Evolutionary conservation across 106 monocot species (phyloP), one percentile per base, ranked within the genome.

Genomic region (Vanilla planifolia): DNA sequence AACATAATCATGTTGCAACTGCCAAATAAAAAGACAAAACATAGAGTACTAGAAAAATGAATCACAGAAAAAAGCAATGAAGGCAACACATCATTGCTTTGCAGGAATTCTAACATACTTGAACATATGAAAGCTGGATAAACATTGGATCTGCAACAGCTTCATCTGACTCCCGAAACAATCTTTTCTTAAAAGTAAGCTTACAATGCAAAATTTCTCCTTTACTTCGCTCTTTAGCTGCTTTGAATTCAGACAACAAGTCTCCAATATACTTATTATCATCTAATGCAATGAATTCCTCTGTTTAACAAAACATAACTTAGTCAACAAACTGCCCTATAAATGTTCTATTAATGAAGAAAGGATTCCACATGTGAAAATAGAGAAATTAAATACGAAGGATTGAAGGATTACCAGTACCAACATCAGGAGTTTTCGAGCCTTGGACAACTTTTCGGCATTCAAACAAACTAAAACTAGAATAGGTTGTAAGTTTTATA

Each of bases 181-280:
- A 60, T 8, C 92, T 78, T 64, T 98, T 98, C 64, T 98, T 98
- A 53, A 98, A 98, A 33, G 71, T 66, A 45, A 98, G 77, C 71
- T 98, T 98, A 68, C 92, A 98, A 42, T 98, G 91, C 59, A 92
- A 60, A 73, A 92, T 85, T 41, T 98, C 98, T 68, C 91, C 92
- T 80, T 98, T 98, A 58, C 88, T 88, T 20, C 91, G 81, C 40
- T 98, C 98, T 70, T 98, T 98, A 36, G 82, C 81, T n/a, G 77
- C 84, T 70, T 85, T 98, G 63, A 98, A 88, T 57, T 92, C 98
- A 68, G 85, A 79, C 41, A 98, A 67, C 56, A 92, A 50, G 74
- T 98, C 98, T 23, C 98, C 98, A 47, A 98, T 92, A 51, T 92
- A 98, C 62, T 98, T 98, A 72, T 98, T 98, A 46, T 98, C 98